These are phyloP conservation scores for Colletotrichum sp. DNA, from an alignment of 2,329 filamentous ascomycete species.

Conservation along the genomic window DNA sequence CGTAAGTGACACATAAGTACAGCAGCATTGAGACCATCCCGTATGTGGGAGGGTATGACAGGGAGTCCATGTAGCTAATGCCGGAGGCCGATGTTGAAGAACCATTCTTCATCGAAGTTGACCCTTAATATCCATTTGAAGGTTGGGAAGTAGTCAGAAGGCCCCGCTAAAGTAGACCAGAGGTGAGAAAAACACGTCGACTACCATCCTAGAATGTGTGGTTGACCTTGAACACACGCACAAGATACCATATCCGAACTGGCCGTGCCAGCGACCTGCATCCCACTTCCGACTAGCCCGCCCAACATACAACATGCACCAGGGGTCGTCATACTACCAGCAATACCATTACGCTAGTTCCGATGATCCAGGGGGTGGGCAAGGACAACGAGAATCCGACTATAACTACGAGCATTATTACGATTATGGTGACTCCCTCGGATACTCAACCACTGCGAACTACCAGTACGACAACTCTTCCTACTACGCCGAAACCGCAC, in stretches of 20 bases:
- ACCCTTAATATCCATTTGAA: background rate
- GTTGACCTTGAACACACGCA: background rate
- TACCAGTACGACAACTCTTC: background rate
- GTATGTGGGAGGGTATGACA: background rate
- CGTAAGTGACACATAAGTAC: background rate
- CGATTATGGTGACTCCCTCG: background rate
- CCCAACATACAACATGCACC: background rate
- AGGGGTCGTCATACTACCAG: background rate
- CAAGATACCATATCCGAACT: background rate
- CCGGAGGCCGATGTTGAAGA: background rate
- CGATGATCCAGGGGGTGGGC: background rate
- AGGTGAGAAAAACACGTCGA: too few species aligned
- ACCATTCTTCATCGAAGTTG: background rate
- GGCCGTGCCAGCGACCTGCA: background rate
- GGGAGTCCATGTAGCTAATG: background rate
- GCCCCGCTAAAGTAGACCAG: too few species aligned
- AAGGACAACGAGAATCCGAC: background rate
- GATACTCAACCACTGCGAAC: background rate
- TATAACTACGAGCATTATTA: background rate
- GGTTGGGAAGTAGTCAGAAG: too few species aligned
- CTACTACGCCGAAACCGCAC: background rate
- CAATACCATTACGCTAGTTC: background rate
- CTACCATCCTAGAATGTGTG: too few species aligned
- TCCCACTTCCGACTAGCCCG: accelerated
- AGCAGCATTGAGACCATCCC: background rate